Conservation (phyloP, 371 early-diverging fungal genomes). For the Mucor ambiguus region DNA sequence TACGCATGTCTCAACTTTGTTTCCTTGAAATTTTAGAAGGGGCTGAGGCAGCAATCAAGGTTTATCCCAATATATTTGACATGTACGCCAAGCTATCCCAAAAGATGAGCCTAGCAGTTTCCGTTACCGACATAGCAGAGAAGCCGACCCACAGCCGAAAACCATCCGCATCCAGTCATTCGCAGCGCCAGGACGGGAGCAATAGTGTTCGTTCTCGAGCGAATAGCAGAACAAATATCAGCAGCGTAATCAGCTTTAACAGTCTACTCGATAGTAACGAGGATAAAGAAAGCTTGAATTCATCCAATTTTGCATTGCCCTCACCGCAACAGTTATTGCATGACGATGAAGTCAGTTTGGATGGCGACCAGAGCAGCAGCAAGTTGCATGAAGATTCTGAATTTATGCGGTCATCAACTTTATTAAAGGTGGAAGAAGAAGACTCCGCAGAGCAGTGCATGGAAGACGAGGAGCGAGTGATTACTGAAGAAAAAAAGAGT, state of each 20-base stretch:
- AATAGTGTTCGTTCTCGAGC: neutral
- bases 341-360: neutral
- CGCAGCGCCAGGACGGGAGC: neutral
- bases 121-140: neutral
- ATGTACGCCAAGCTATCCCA: conserved; percentile 61
- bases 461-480: neutral
- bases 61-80: conserved; percentile 60
- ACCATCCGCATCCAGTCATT: neutral
- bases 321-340: neutral
- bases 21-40: conserved; percentile 47
- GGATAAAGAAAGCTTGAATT: conserved; percentile 10
- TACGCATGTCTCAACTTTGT: conserved; percentile 30
- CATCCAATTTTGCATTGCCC: conserved; percentile 3
- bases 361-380: neutral
- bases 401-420: neutral
- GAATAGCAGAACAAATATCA: neutral
- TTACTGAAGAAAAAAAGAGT: neutral
- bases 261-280: neutral
- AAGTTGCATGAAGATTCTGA: neutral
- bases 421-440: conserved; percentile 4
- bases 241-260: conserved; percentile 7
- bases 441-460: neutral
- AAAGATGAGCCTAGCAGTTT: conserved; percentile 5
- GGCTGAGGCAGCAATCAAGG: conserved; percentile 51
- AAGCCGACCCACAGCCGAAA: neutral